Evolutionary conservation across 345 rosid genomes (phyloP), one percentile per base, ranked within the genome.

Genomic region (Ceriops decandra): DNA sequence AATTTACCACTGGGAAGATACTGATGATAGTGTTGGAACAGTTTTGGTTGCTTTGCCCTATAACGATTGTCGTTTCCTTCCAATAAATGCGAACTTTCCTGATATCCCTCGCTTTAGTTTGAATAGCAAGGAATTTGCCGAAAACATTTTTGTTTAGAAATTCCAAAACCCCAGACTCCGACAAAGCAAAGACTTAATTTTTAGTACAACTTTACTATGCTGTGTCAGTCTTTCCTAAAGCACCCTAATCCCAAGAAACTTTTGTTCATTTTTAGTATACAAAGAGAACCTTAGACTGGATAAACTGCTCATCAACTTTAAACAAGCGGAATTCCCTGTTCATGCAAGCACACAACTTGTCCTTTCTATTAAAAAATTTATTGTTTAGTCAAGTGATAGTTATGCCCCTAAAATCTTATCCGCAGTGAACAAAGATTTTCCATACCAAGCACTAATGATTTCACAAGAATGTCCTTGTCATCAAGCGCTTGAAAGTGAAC

Each of bases 361-460:
- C 70, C 28, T 57, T 68, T 65, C 42, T 63, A 61, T 7, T 47
- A 11, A 69, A 74, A 68, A 70, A 67, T 56, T 11, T 32, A 9
- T 47, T 64, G 63, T 49, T 27, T 27, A 22, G 17, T 46, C 20
- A 49, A 60, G 32, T 59, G 62, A 60, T 67, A 73, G 70, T 72
- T 65, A 70, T 77, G 72, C 46, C 63, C 47, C 63, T 36, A 15
- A 35, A 75, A 49, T 75, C 69, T 80, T 64, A 72, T 72, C 81
- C 72, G 19, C 28, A 62, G 20, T 4, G 22, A 68, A 51, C 26
- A 24, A 1, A 26, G 20, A n/a, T 22, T 32, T 57, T 2, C 35
- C 56, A 54, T 49, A 47, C 22, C 31, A 71, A 63, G 57, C 21
- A 27, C 20, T 28, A 31, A 75, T 1, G 26, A 57, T 52, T 28